Conservation (phyloP, 2,329 filamentous ascomycete genomes). For the Lasiodiplodia gonubiensis region DNA sequence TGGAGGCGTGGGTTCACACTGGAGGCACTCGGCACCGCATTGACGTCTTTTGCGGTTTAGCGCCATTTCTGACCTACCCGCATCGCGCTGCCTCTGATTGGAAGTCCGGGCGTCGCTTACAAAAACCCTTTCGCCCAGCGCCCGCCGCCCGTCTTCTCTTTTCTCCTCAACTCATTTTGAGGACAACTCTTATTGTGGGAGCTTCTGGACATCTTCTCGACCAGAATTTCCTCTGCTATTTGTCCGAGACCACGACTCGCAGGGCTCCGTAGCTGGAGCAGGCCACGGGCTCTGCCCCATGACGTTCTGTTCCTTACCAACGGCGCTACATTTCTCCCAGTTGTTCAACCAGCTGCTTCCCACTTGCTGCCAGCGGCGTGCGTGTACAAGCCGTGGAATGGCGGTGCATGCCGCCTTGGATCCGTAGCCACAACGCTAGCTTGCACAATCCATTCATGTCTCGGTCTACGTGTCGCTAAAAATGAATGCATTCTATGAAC, state of each 20-base stretch:
- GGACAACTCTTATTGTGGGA: slow-evolving; percentile 72
- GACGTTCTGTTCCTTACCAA: slow-evolving; percentile 71
- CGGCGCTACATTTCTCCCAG: slow-evolving; percentile 59
- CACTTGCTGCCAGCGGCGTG: neutral
- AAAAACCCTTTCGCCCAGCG: slow-evolving; percentile 22
- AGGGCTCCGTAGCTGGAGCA: slow-evolving; percentile 70
- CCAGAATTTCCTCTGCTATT: slow-evolving; percentile 67
- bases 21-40: slow-evolving; percentile 18
- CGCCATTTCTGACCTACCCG: slow-evolving; percentile 7
- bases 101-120: slow-evolving; percentile 23
- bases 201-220: slow-evolving; percentile 49
- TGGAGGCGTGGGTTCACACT: slow-evolving; percentile 28
- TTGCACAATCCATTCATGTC: neutral
- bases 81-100: slow-evolving; percentile 26
- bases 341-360: neutral
- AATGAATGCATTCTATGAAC: slow-evolving; percentile 15
- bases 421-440: neutral
- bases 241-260: slow-evolving; percentile 63
- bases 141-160: slow-evolving; percentile 32
- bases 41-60: slow-evolving; percentile 26
- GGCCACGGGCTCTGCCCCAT: slow-evolving; percentile 59
- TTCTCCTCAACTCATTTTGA: slow-evolving; percentile 60
- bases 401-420: too few species aligned
- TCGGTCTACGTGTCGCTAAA: neutral
- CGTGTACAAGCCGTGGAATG: neutral